Base-by-base conservation (phyloP, 2,329 filamentous ascomycete species). In the Seiridium unicorne region DNA sequence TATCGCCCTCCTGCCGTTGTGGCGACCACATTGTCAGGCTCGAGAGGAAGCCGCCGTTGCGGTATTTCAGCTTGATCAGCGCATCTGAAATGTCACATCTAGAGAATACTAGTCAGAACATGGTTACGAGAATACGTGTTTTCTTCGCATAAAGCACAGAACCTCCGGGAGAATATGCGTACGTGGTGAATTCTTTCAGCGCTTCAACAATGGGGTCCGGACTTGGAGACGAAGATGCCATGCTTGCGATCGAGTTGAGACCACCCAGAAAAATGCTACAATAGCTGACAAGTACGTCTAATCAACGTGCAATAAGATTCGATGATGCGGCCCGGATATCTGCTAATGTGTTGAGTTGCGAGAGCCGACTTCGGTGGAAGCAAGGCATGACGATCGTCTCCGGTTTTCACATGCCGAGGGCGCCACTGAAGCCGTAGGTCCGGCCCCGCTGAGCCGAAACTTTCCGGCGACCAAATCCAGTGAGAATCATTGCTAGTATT, bases 11-110 rank as follows among this genome's bases (percentile, higher is more conserved):
- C 70, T 84, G 81, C 44, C 78, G 77, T 55, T 76, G 70, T 1
- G 83, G 82, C 3, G 82, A 85, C 75, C 77, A 84, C 76, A 85
- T 80, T 34, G 78, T 81, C 53, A 85, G 71, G 10, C 81, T 81
- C 2, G 79, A 75, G 1, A 85, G 74, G 68, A 85, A 86, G 48
- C 83, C 83, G 62, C 82, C 82, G 64, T 82, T 72, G 61, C 70
- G 74, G 57, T 74, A 70, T 48, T 77, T 76, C 48, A 84, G 73
- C 68, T 84, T 84, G 63, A 74, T 74, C 2, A 84, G 75, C 1
- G 81, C 82, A 62, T 84, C 82, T 49, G 80, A 79, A 46, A 83
- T 78, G 64, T 83, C 80, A 68, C 76, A 81, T 40, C 77, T 82
- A 40, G 7, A 44, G 13, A 31, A 1, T 8, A 9, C 44, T 32